These are phyloP conservation scores for Ceratocystis harringtonii DNA, from an alignment of 2,329 filamentous ascomycete species.

Conservation along the genomic window DNA sequence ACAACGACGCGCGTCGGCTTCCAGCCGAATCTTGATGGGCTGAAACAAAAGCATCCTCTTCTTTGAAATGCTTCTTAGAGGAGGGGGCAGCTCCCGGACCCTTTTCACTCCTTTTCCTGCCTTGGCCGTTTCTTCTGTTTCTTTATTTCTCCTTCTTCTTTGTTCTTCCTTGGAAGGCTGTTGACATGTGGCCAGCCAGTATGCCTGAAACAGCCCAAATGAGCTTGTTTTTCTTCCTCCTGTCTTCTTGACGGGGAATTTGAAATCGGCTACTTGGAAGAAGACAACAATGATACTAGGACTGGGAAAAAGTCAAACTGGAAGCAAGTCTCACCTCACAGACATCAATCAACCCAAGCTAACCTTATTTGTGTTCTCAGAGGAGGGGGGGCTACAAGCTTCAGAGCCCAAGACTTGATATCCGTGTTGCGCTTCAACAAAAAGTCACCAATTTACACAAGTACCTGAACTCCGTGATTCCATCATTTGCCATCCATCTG, in stretches of 20 bases:
- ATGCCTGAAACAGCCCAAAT: constrained; percentile 1
- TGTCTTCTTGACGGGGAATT: neutral
- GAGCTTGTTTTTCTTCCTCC: neutral
- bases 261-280: constrained; percentile 1
- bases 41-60: neutral
- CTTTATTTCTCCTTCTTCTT: neutral
- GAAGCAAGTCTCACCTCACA: neutral
- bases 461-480: neutral
- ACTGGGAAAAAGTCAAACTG: neutral
- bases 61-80: neutral
- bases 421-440: no score
- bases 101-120: neutral
- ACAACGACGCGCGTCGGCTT: neutral
- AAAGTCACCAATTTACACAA: neutral
- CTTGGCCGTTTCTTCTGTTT: neutral
- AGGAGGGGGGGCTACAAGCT: neutral
- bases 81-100: neutral
- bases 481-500: neutral
- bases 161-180: neutral
- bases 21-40: neutral
- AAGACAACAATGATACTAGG: neutral
- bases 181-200: constrained; percentile 1
- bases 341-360: neutral
- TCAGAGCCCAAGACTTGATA: neutral
- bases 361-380: neutral